Conservation (phyloP, 192 early-diverging fungal species). For the Entomortierella parvispora region DNA sequence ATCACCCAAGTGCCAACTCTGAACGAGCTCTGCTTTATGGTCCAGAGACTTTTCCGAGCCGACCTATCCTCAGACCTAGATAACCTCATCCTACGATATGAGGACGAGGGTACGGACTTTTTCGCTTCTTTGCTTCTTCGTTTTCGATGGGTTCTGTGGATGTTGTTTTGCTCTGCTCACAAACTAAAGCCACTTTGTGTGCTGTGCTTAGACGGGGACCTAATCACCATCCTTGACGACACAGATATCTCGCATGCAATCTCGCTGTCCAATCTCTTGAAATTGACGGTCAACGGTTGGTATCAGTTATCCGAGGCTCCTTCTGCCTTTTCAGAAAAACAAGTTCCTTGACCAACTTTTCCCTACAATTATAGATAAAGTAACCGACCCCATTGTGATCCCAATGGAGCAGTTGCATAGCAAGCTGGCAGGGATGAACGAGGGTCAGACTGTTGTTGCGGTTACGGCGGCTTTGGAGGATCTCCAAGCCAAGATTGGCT, state of each 20-base stretch:
- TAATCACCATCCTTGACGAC: conserved; percentile 62
- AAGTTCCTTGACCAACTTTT: background rate
- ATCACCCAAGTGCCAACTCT: conserved; percentile 61
- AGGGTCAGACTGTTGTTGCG: conserved; percentile 36
- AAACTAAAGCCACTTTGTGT: background rate
- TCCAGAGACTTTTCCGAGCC: conserved; percentile 54
- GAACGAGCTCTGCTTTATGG: conserved; percentile 63
- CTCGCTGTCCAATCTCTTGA: conserved; percentile 55
- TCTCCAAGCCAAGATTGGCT: conserved; percentile 34
- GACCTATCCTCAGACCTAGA: conserved; percentile 50
- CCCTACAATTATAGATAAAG: conserved; percentile 23
- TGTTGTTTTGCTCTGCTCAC: background rate
- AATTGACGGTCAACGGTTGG: conserved; percentile 57
- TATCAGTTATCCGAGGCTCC: background rate
- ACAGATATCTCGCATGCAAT: conserved; percentile 60
- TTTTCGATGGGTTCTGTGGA: background rate
- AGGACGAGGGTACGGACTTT: conserved; percentile 53
- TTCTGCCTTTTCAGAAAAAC: background rate
- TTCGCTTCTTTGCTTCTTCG: background rate
- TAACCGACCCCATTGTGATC: conserved; percentile 26
- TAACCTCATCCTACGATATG: conserved; percentile 57
- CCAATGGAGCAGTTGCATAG: conserved; percentile 18
- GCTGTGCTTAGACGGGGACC: conserved; percentile 53
- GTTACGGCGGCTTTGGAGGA: conserved; percentile 27
- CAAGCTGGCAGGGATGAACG: conserved; percentile 18